Conservation (phyloP, 2,329 filamentous ascomycete species). For the Fusarium neocosmosporiellum region DNA sequence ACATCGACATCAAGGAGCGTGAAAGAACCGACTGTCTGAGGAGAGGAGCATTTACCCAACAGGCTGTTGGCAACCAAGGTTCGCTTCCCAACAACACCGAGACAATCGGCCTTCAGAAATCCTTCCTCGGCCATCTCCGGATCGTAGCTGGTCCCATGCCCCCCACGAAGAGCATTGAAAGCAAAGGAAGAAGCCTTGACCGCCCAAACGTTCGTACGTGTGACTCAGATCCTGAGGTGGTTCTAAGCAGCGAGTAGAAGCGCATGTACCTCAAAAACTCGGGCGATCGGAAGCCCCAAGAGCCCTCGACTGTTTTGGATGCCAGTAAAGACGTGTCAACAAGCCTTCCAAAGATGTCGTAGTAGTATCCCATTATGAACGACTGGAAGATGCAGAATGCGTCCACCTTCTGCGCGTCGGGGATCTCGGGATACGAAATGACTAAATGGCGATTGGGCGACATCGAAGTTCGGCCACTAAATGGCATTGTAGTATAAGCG, state of each 20-base stretch:
- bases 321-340: conserved; percentile 6
- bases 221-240: no score
- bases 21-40: not conserved
- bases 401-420: not conserved
- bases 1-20: not conserved
- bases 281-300: not conserved
- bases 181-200: not conserved
- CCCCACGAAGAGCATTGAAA: not conserved
- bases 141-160: not conserved
- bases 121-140: not conserved
- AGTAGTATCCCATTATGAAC: conserved; percentile 11
- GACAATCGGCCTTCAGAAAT: not conserved
- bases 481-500: not conserved
- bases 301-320: not conserved
- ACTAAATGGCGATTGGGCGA: no score
- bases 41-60: not conserved
- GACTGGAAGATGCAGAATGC: conserved; percentile 11
- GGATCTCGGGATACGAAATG: not conserved
- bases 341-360: conserved; percentile 10
- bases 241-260: not conserved
- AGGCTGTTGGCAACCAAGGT: not conserved
- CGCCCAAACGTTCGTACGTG: not conserved
- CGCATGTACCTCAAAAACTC: not conserved
- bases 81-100: not conserved
- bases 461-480: not conserved